Conservation (phyloP, 2,329 filamentous ascomycete species). For the Dothideomycetes sp. region DNA sequence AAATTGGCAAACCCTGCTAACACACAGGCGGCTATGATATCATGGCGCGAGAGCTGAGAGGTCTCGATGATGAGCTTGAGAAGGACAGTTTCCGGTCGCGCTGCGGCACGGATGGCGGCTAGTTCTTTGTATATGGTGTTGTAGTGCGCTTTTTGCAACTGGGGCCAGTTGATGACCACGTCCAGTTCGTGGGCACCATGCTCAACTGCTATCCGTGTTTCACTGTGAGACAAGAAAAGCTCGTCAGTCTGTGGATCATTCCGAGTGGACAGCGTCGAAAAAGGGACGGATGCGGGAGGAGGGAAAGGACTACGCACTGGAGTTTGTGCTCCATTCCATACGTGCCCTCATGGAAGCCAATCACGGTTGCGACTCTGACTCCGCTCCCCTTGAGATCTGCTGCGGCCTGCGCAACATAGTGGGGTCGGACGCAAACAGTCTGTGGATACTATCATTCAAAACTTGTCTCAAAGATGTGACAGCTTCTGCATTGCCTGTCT, state of each 20-base stretch:
- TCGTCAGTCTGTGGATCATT: not conserved
- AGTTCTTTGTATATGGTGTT: conserved; percentile 42
- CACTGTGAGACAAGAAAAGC: conserved; percentile 15
- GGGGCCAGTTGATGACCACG: conserved; percentile 45
- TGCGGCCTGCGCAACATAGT: conserved; percentile 40
- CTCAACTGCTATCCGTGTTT: conserved; percentile 37
- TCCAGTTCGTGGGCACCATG: conserved; percentile 47
- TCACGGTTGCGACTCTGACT: conserved; percentile 45
- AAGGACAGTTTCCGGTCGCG: conserved; percentile 27
- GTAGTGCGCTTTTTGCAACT: conserved; percentile 32
- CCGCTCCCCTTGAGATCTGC: conserved; percentile 35
- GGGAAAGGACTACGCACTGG: conserved; percentile 16
- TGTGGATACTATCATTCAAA: conserved; percentile 11
- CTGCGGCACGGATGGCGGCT: conserved; percentile 37
- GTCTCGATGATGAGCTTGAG: conserved; percentile 52
- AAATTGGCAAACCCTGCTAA: conserved; percentile 42
- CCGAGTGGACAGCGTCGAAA: not conserved
- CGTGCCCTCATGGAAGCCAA: conserved; percentile 51
- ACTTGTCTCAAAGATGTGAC: not conserved
- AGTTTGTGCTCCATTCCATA: conserved; percentile 40
- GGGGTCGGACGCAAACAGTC: conserved; percentile 47
- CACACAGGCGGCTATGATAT: conserved; percentile 43
- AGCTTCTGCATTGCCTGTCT: not conserved
- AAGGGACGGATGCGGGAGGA: not conserved
- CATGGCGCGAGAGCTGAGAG: conserved; percentile 34